Evolutionary conservation across 202 grass and related monocot species (phyloP), one percentile per base, ranked within the genome.

Genomic region (Panicum virgatum): DNA sequence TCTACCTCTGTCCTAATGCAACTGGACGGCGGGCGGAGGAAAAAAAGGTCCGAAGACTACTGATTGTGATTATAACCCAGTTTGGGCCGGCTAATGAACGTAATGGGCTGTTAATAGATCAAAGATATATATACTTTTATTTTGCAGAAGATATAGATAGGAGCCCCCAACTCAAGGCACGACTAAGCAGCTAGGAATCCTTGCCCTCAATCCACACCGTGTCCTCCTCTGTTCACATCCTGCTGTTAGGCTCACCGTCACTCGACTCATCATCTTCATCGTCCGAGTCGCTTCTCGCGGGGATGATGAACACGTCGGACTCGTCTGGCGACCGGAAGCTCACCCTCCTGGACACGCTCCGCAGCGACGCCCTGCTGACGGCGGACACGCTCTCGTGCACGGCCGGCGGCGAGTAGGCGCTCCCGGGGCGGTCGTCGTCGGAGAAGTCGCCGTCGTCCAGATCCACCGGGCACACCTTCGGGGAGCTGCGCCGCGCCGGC

Each of bases 241-340:
- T 51, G 0, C 9, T 12, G 0, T 6, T 12, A n/a, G 42, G 3
- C 9, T 84, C 60, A 15, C 25, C 62, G 7, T 69, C 69, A n/a
- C 51, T 80, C 32, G 61, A 80, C 36, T 75, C 68, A 26, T 69
- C 80, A 14, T 76, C 77, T 9, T 76, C 51, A 16, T 79, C 74
- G 18, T 79, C 51, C 5, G 76, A 54, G 19, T 88, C 61, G 8
- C 32, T 45, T 8, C 34, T 62, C 18, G 86, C 69, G 3, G 86
- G 87, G 71, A 89, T 85, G 62, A 85, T 71, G 74, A 84, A 76
- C n/a, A 88, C 42, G 27, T 85, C 77, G 12, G 78, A 84, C 78
- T 75, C 87, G 22, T 81, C 82, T n/a, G 86, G 86, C 10, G 76
- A 80, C 50, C 86, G 62, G 50, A 88, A 88, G 80, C 80, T 87